Evolutionary conservation across 2,329 filamentous ascomycete species (phyloP).

Genomic region (Arthrobotrys conoides): DNA sequence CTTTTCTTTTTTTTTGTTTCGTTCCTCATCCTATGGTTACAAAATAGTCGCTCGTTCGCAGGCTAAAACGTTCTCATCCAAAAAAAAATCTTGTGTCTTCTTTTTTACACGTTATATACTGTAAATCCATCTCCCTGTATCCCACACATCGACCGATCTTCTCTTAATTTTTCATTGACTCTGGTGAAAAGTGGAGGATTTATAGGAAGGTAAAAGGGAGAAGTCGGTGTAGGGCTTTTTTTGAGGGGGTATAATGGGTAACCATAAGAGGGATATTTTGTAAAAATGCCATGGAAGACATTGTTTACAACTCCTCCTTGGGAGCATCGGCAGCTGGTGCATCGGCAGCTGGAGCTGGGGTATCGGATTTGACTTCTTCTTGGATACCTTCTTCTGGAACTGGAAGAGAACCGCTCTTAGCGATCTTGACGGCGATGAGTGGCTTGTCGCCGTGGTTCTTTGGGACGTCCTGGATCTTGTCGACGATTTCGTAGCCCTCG

Average conservation of each 20-base stretch:
- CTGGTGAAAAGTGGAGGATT: background rate
- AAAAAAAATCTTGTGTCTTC: slow-evolving; percentile 45
- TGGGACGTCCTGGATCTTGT: slow-evolving; percentile 80
- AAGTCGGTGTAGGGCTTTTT: slow-evolving; percentile 10
- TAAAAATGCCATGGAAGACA: slow-evolving; percentile 4
- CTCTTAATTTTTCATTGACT: slow-evolving; percentile 9
- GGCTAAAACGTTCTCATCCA: slow-evolving; percentile 7
- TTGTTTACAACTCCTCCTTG: slow-evolving; percentile 39
- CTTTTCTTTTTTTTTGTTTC: slow-evolving; percentile 22
- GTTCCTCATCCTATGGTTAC: slow-evolving; percentile 5
- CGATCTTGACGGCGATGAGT: slow-evolving; percentile 78
- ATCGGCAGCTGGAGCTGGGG: slow-evolving; percentile 73
- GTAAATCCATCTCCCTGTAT: slow-evolving; percentile 31
- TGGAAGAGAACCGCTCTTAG: slow-evolving; percentile 85
- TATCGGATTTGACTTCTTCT: slow-evolving; percentile 80
- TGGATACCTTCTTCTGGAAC: slow-evolving; percentile 93
- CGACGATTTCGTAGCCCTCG: slow-evolving; percentile 85
- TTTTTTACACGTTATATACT: slow-evolving; percentile 61
- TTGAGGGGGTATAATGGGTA: background rate
- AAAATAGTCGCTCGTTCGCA: slow-evolving; percentile 34
- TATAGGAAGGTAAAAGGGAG: slow-evolving; percentile 6
- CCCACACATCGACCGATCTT: slow-evolving; percentile 19
- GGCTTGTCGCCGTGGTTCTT: slow-evolving; percentile 80
- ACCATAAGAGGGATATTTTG: background rate
- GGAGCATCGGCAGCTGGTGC: slow-evolving; percentile 72